Evolutionary conservation across 495 filamentous ascomycete genomes (phyloP).

Genomic region (Xylaria sp.): DNA sequence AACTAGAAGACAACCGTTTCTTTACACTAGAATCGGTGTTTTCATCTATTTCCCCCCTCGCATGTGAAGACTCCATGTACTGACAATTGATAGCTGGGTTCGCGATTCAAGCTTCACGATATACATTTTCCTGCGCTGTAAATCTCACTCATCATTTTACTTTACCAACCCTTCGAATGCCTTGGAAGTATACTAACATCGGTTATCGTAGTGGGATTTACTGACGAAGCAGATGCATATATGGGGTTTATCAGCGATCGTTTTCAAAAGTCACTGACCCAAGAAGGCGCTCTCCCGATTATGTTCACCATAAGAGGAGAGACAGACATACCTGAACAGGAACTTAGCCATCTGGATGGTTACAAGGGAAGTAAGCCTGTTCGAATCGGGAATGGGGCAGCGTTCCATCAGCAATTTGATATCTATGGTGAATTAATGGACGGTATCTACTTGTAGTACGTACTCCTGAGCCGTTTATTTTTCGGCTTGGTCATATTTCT

Average conservation of each 20-base stretch:
- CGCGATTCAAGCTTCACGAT: conserved; percentile 77
- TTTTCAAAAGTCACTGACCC: conserved; percentile 55
- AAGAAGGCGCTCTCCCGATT: conserved; percentile 68
- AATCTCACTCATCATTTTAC: background rate
- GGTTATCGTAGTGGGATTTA: conserved; percentile 61
- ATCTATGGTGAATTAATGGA: conserved; percentile 81
- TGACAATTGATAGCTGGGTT: conserved; percentile 57
- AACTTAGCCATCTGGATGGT: conserved; percentile 70
- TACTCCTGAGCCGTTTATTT: background rate
- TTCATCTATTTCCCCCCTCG: background rate
- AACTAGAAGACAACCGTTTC: background rate
- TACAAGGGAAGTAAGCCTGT: conserved; percentile 72
- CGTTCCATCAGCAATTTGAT: conserved; percentile 75
- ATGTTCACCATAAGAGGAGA: conserved; percentile 80
- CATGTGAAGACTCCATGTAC: background rate
- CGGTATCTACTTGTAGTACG: conserved; percentile 69
- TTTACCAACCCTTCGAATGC: background rate
- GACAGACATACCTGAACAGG: conserved; percentile 72
- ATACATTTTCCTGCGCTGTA: conserved; percentile 71
- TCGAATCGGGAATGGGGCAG: conserved; percentile 76
- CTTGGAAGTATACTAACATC: background rate
- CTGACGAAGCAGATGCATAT: conserved; percentile 74
- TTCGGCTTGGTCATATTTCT: background rate
- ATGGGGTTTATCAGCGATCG: conserved; percentile 76
- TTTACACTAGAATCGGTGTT: background rate